These are phyloP conservation scores for Cyberlindnera samutprakarnensis DNA, from an alignment of 805 yeast species.

Conservation along the genomic window DNA sequence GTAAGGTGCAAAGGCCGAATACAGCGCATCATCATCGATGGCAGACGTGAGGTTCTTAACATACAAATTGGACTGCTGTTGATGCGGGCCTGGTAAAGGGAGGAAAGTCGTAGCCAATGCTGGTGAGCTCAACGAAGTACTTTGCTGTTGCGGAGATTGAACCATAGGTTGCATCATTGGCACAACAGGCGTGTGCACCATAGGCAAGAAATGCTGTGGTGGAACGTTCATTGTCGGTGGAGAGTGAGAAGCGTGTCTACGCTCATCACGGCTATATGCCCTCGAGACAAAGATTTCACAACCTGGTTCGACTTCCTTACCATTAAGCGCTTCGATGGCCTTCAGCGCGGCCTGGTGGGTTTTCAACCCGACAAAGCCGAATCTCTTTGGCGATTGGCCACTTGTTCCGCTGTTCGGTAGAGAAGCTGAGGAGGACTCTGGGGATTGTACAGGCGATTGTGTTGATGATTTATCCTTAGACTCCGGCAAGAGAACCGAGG, in stretches of 20 bases:
- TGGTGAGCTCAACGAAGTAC: neutral
- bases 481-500: constrained; percentile 45
- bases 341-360: constrained; percentile 38
- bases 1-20: constrained; percentile 31
- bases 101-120: constrained; percentile 6
- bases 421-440: neutral
- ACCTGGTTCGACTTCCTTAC: constrained; percentile 29
- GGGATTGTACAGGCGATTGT: neutral
- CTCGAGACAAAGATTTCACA: constrained; percentile 29
- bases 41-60: constrained; percentile 49
- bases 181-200: neutral
- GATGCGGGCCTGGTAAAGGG: constrained; percentile 38
- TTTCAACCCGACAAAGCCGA: constrained; percentile 45
- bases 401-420: neutral
- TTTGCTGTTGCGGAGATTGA: neutral
- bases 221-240: neutral
- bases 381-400: constrained; percentile 13
- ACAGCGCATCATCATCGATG: constrained; percentile 44
- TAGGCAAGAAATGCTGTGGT: neutral
- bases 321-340: constrained; percentile 40
- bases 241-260: constrained; percentile 9
- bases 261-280: constrained; percentile 36
- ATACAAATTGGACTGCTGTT: constrained; percentile 63
- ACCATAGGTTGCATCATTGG: neutral
- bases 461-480: constrained; percentile 12